Base-by-base conservation (phyloP, 495 filamentous ascomycete species). In the Hypomontagnella submonticulosa region DNA sequence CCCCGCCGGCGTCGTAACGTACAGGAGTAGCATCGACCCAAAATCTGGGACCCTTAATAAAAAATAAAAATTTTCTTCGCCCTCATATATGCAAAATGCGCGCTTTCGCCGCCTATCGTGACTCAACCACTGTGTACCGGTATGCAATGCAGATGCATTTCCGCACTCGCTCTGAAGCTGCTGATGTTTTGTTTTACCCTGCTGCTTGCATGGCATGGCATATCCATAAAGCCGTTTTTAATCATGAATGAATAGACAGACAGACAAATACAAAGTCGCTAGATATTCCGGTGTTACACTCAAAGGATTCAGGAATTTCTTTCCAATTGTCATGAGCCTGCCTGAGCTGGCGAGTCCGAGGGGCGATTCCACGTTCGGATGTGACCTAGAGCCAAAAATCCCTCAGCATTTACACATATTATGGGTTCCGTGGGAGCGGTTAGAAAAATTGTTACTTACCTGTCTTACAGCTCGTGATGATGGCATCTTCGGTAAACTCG, bases 281-380 rank as follows among this genome's bases (percentile, higher is more conserved):
- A 46, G 42, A 44, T 46, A 34, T 37, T 51, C 23, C 23, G 23
- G 23, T 27, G 23, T 27, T 27, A 27, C 23, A 27, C 23, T 27
- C 6, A 6, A 27, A 27, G 23, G 23, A 27, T 27, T 27, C 6
- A 6, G 23, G 6, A 27, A 11, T 9, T 50, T 23, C n/a, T 43
- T 37, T 18, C 23, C 44, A 9, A 6, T 27, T 11, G 46, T 70
- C 57, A 70, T 16, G 44, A 49, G 4, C 56, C 53, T 15, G 54
- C 20, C 43, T 67, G 58, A 15, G 71, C 60, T 33, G 69, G 71
- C 9, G 67, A 60, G 32, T 77, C 76, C 1, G 76, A 77, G 11
- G 93, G 93, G 38, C 93, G 85, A 67, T 89, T 85, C 92, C 92
- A 97, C 23, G 91, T 93, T 58, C 90, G 87, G 69, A 97, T 88